Conservation (phyloP, 345 rosid genomes). For the Brassica napus region Da-Ae NC_063438.1:19216501-19217000, state of each 20-base stretch:
- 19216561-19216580: slow-evolving; percentile 52
- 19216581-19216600: slow-evolving; percentile 46
- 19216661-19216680: slow-evolving; percentile 55
- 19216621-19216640: slow-evolving; percentile 44
- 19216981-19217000: slow-evolving; percentile 56
- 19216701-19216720: slow-evolving; percentile 46
- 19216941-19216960: slow-evolving; percentile 47
- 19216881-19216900: slow-evolving; percentile 52
- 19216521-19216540: slow-evolving; percentile 59
- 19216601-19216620: slow-evolving; percentile 49
- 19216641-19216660: slow-evolving; percentile 53
- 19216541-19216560: slow-evolving; percentile 55
- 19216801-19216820: slow-evolving; percentile 55
- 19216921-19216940: slow-evolving; percentile 54
- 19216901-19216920: slow-evolving; percentile 47
- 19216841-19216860: slow-evolving; percentile 50
- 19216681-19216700: slow-evolving; percentile 50
- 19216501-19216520: slow-evolving; percentile 43
- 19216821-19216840: slow-evolving; percentile 55
- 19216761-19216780: slow-evolving; percentile 51
- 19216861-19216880: slow-evolving; percentile 42
- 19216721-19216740: slow-evolving; percentile 52
- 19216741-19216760: slow-evolving; percentile 58
- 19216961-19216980: slow-evolving; percentile 52
- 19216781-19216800: slow-evolving; percentile 49